A percentile compares a stretch with the other conserved stretches of the same genome.
Evolutionary conservation across 306 rosid genomes (phyloP).

Genomic region (Quercus berberidifolia): DNA sequence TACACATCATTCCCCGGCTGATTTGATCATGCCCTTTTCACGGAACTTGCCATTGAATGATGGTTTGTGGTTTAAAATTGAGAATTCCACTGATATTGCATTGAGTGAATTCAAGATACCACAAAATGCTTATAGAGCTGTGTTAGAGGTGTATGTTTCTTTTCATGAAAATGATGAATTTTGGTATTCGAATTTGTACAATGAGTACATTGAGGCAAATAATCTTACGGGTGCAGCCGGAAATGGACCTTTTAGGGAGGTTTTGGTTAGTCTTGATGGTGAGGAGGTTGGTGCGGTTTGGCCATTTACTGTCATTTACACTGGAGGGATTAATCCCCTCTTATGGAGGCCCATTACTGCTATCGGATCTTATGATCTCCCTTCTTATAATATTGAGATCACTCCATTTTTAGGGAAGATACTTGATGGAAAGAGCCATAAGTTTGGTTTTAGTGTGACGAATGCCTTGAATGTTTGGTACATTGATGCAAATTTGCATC

Average conservation of each 20-base stretch:
- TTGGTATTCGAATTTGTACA: conserved; percentile 68
- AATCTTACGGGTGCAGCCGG: conserved; percentile 54
- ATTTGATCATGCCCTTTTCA: conserved; percentile 79
- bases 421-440: conserved; percentile 65
- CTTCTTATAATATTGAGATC: conserved; percentile 80
- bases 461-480: conserved; percentile 89
- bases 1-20: conserved; percentile 49
- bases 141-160: conserved; percentile 84
- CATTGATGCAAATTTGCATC: conserved; percentile 81
- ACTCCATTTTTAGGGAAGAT: conserved; percentile 69
- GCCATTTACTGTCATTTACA: conserved; percentile 88
- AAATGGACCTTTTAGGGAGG: conserved; percentile 91
- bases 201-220: conserved; percentile 62
- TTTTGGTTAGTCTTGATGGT: conserved; percentile 65
- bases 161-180: conserved; percentile 91
- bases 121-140: conserved; percentile 73
- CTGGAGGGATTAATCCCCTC: conserved; percentile 91
- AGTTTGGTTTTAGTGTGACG: conserved; percentile 64
- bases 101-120: conserved; percentile 62
- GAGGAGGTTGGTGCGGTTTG: conserved; percentile 62
- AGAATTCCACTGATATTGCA: conserved; percentile 43
- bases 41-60: conserved; percentile 56
- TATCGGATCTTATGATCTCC: conserved; percentile 81
- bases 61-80: conserved; percentile 76
- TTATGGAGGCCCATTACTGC: conserved; percentile 93